These are phyloP conservation scores for Jaltomata sinuosa DNA, from an alignment of 257 asterid genomes.

Conservation along the genomic window DNA sequence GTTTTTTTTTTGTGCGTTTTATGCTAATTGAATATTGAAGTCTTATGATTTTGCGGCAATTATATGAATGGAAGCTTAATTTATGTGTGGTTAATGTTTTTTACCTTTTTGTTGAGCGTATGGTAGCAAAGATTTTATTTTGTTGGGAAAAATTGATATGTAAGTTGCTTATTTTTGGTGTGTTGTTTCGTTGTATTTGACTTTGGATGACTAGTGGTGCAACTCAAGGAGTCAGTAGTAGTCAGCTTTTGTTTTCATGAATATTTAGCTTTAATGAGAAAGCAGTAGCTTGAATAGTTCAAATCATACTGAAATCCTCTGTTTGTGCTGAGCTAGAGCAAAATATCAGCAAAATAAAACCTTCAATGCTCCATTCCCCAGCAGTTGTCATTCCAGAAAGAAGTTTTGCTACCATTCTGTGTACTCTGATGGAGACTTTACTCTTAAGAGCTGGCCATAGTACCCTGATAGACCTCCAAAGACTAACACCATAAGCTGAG, in stretches of 20 bases:
- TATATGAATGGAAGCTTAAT: not conserved
- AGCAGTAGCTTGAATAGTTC: not conserved
- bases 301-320: not conserved
- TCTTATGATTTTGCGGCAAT: not conserved
- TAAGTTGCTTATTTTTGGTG: not conserved
- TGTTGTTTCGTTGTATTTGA: not conserved
- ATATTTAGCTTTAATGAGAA: not conserved
- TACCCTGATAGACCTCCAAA: too few species aligned
- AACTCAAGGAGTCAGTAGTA: not conserved
- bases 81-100: not conserved
- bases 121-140: not conserved
- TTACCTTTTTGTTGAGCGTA: not conserved
- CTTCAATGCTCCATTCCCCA: too few species aligned
- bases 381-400: too few species aligned
- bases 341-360: too few species aligned
- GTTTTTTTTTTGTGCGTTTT: not conserved
- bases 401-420: too few species aligned
- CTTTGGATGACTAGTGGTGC: not conserved
- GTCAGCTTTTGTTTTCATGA: not conserved
- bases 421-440: too few species aligned
- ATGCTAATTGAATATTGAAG: not conserved
- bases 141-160: not conserved
- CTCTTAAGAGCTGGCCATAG: too few species aligned
- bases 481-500: too few species aligned
- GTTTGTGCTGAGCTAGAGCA: too few species aligned